Percentiles rank a stretch among this genome's conserved stretches.
Conservation (phyloP, 2,329 filamentous ascomycete species). For the Calonectria crousiana region DNA sequence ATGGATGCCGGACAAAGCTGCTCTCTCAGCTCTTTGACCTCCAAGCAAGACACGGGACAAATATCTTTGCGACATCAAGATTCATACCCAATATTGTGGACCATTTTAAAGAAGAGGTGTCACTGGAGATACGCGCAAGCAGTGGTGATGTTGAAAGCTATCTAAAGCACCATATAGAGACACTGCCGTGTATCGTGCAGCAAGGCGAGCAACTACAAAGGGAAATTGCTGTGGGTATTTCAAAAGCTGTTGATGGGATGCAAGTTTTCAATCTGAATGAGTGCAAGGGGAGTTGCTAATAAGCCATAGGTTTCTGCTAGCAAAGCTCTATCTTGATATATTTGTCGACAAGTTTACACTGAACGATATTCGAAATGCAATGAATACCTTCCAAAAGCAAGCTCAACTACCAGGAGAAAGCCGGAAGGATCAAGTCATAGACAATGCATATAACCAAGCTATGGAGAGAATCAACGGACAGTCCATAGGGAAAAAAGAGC, state of each 20-base stretch:
- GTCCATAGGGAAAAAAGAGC: background rate
- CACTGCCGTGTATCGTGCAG: fast-evolving
- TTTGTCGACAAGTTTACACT: background rate
- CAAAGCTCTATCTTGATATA: background rate
- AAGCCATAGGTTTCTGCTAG: background rate
- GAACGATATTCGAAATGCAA: slow-evolving; percentile 40
- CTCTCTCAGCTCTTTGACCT: slow-evolving; percentile 13
- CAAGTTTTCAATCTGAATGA: background rate
- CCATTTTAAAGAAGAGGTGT: background rate
- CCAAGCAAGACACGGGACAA: background rate
- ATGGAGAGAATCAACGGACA: background rate
- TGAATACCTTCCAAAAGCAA: slow-evolving; percentile 31
- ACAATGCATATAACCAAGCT: background rate
- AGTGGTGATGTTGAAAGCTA: slow-evolving; percentile 31
- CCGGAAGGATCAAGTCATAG: background rate
- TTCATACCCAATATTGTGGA: slow-evolving; percentile 25
- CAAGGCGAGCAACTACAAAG: background rate
- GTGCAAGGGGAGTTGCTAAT: background rate
- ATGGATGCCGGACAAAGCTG: background rate
- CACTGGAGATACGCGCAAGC: slow-evolving; percentile 32
- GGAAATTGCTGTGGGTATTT: background rate
- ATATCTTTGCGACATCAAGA: slow-evolving; percentile 41
- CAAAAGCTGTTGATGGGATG: background rate
- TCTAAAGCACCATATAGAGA: background rate
- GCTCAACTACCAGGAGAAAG: background rate